A percentile compares a stretch with the other conserved stretches of the same genome.
phyloP scores from a whole-genome alignment of 1,284 basidiomycete species.

The Waitea zeae region DNA sequence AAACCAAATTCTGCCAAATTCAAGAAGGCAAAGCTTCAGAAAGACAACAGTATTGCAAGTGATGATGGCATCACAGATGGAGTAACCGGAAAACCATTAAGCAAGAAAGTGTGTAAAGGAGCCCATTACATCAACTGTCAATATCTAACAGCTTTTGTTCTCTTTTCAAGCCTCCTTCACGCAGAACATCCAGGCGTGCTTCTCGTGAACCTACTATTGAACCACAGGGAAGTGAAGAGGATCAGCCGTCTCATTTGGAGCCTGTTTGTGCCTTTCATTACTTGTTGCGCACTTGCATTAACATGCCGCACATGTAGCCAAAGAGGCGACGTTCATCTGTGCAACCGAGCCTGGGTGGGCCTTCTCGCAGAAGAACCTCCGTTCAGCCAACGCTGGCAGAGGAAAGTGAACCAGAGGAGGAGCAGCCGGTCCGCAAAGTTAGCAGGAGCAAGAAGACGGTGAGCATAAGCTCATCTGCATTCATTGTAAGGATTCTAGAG shows the following conservation, averaged over 20 bases:
- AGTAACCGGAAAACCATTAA: constrained; percentile 46
- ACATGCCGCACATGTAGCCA: no score
- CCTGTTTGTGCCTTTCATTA: no score
- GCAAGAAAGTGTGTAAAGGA: constrained; percentile 9
- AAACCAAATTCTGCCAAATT: constrained; percentile 41
- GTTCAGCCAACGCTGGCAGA: constrained; percentile 53
- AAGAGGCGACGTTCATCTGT: no score
- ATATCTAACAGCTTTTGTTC: constrained; percentile 4
- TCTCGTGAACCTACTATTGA: no score
- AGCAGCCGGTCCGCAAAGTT: constrained; percentile 41
- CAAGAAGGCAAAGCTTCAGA: constrained; percentile 47
- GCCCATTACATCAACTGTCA: no score
- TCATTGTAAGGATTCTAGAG: no score
- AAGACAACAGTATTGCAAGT: constrained; percentile 52
- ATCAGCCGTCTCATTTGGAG: no score
- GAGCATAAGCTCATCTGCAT: constrained; percentile 11
- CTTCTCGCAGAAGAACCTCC: constrained; percentile 45
- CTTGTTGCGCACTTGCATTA: no score
- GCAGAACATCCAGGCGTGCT: no score
- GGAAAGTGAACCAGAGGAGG: constrained; percentile 64
- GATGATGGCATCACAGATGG: constrained; percentile 70
- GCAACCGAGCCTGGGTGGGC: no score
- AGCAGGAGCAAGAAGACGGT: constrained; percentile 44
- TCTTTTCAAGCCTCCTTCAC: constrained; percentile 3
- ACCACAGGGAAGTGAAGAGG: no score